These are phyloP conservation scores for Tetraselmis striata DNA, from an alignment of 139 green algal genomes.

Conservation along the genomic window DNA sequence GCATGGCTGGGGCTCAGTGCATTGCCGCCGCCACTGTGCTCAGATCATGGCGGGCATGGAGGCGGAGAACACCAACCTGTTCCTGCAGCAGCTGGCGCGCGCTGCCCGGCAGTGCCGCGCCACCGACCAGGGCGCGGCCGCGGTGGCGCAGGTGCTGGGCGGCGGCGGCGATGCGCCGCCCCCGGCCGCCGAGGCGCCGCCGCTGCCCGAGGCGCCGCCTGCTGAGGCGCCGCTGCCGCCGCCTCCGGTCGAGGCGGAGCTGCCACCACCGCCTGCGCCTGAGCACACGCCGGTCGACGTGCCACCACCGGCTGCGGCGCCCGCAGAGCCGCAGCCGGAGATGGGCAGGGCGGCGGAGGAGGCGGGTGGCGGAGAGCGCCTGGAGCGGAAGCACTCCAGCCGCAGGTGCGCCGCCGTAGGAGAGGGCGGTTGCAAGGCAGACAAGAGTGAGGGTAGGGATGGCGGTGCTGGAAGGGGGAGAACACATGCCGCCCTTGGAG, in stretches of 20 bases:
- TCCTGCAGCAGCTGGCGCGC: conserved; percentile 65
- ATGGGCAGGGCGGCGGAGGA: not conserved
- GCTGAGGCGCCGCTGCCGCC: conserved; percentile 4
- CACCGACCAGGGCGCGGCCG: conserved; percentile 23
- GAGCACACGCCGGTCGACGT: too few species aligned
- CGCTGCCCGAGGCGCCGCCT: not conserved
- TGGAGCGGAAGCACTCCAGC: not conserved
- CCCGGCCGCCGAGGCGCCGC: not conserved
- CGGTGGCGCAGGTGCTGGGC: conserved; percentile 28
- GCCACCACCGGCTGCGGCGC: not conserved
- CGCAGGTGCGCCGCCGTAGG: not conserved
- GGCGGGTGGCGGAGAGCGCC: too few species aligned
- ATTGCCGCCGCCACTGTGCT: not conserved
- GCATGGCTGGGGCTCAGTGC: too few species aligned
- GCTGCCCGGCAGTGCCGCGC: conserved; percentile 18
- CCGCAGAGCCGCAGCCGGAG: not conserved
- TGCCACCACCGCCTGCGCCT: too few species aligned
- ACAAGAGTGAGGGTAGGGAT: too few species aligned
- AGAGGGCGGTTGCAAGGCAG: too few species aligned
- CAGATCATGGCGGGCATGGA: conserved; percentile 78
- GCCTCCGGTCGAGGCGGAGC: not conserved
- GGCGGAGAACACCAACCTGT: conserved; percentile 73
- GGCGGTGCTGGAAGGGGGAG: too few species aligned
- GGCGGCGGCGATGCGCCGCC: conserved; percentile 1
- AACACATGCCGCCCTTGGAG: too few species aligned